These are phyloP conservation scores for Pseudocercospora vitis DNA, from an alignment of 2,329 filamentous ascomycete genomes.

Conservation along the genomic window DNA sequence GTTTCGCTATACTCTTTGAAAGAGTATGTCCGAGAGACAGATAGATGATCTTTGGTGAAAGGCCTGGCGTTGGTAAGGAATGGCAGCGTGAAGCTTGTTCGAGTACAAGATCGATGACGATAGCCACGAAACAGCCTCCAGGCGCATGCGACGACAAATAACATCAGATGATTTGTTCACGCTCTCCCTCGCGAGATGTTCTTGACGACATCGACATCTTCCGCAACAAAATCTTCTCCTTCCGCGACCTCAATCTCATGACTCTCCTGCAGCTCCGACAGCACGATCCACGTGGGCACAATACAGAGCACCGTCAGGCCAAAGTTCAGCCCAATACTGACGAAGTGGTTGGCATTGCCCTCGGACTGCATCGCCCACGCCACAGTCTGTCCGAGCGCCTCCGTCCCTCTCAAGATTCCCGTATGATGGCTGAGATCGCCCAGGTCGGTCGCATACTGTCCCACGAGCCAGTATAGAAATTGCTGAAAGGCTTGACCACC, in stretches of 20 bases:
- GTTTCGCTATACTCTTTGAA: slow-evolving; percentile 24
- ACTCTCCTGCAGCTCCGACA: slow-evolving; percentile 9
- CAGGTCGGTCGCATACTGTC: slow-evolving; percentile 14
- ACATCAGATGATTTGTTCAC: no score
- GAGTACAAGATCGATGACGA: no score
- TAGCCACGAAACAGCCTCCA: no score
- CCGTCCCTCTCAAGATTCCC: slow-evolving; percentile 9
- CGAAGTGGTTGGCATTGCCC: slow-evolving; percentile 12
- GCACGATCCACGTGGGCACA: slow-evolving; percentile 12
- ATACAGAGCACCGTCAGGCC: slow-evolving; percentile 10
- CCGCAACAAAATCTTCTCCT: neutral
- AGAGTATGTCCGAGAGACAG: no score
- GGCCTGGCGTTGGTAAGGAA: no score
- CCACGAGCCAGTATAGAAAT: slow-evolving; percentile 13
- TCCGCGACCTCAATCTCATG: slow-evolving; percentile 15
- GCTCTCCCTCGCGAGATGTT: neutral
- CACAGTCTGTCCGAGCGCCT: slow-evolving; percentile 13
- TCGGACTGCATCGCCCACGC: slow-evolving; percentile 17
- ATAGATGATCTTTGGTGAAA: no score
- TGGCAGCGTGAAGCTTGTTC: no score
- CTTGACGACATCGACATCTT: slow-evolving; percentile 11
- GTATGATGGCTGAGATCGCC: slow-evolving; percentile 9
- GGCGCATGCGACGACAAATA: no score
- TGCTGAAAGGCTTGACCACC: slow-evolving; percentile 16
- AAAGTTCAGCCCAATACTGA: slow-evolving; percentile 16